Base-by-base conservation (phyloP, 106 monocot species). In the Posidonia australis region DNA sequence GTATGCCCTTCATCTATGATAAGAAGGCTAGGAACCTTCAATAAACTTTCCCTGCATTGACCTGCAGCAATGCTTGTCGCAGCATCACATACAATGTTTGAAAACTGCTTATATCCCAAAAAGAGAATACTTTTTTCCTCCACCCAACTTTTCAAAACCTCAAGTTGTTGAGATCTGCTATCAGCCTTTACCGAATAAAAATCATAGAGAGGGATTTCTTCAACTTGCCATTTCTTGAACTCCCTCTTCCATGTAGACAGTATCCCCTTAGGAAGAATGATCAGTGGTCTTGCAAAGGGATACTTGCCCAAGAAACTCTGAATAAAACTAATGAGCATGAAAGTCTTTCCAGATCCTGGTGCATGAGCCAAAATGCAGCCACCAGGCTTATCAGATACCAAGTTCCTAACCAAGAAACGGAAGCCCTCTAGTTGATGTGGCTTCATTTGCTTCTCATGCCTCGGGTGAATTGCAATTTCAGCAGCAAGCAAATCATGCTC, bases 341-440 rank as follows among this genome's bases (percentile, higher is more conserved):
- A 90, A 9, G 90, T 96, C 51, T 96, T 96, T 29, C 93, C 96
- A 43, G 96, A 96, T 14, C 96, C 96, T 22, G 96, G 96, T 2
- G 96, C 96, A 68, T 96, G 96, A 70, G 96, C 96, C 6, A 96
- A 70, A 66, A 96, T 90, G 66, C 90, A 96, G 55, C 96, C 96
- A 7, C 90, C 82, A 14, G 96, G 96, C 52, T 82, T 84, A 65
- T 96, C 96, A 9, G 68, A 42, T 13, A 90, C 53, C 26, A 96
- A 71, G 59, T 96, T 96, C 54, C 80, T 84, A 23, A 90, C 87
- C 26, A 96, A 62, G 73, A 96, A 96, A 52, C 75, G 76, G 66
- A 96, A 90, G 9, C 96, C 96, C 63, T 96, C 90, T 56, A 82
- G 43, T 51, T 96, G 96, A 72, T 96, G 96, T 7, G 87, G 67